Evolutionary conservation across 2,329 filamentous ascomycete genomes (phyloP).

Genomic region (Fusarium humuli): DNA sequence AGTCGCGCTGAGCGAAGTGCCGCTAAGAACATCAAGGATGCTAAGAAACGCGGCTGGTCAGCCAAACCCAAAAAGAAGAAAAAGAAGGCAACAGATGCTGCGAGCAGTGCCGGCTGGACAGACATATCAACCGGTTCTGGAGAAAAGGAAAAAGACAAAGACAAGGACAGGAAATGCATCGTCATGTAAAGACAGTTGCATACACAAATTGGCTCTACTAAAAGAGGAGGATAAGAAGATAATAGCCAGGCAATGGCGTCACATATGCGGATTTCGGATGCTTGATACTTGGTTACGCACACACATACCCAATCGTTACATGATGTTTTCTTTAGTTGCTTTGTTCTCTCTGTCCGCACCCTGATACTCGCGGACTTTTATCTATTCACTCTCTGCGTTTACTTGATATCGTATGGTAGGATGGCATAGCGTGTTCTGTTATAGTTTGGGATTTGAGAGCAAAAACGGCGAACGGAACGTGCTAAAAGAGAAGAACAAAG

Average conservation of each 20-base stretch:
- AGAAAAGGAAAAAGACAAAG: conserved; percentile 50
- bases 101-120: conserved; percentile 64
- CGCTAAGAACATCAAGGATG: conserved; percentile 71
- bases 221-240: conserved; percentile 1
- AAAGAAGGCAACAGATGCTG: conserved; percentile 55
- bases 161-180: conserved; percentile 63
- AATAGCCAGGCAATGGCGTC: conserved; percentile 20
- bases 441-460: conserved; percentile 32
- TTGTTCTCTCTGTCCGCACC: conserved; percentile 12
- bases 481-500: conserved; percentile 5
- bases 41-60: conserved; percentile 68
- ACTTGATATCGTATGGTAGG: conserved; percentile 27
- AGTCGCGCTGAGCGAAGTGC: conserved; percentile 71
- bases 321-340: conserved; percentile 10
- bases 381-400: conserved; percentile 30
- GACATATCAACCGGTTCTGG: conserved; percentile 56
- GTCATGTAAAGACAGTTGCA: conserved; percentile 59
- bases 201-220: conserved; percentile 8
- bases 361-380: not conserved
- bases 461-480: conserved; percentile 25
- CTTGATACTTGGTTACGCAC: conserved; percentile 26
- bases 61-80: conserved; percentile 56
- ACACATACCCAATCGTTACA: conserved; percentile 38
- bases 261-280: conserved; percentile 3
- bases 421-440: conserved; percentile 27